Conservation (phyloP, 345 rosid genomes). For the Pseudoturritis turrita region DNA sequence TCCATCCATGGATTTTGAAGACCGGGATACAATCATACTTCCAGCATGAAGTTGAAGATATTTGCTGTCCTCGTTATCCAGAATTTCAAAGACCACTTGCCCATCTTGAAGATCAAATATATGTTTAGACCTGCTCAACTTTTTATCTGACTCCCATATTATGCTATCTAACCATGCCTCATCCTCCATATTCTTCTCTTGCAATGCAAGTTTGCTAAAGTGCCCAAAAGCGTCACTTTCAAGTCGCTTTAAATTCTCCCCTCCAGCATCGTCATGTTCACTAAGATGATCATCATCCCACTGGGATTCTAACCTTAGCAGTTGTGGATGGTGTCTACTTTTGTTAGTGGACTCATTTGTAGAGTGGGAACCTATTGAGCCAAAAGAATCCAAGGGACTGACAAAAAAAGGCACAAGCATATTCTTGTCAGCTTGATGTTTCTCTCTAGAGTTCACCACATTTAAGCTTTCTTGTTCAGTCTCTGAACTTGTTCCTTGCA, state of each 20-base stretch:
- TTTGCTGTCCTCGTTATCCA: conserved; percentile 59
- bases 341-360: conserved; percentile 24
- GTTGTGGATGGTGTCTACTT: conserved; percentile 72
- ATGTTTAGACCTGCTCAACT: conserved; percentile 55
- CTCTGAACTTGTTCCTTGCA: conserved; percentile 36
- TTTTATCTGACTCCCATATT: conserved; percentile 64
- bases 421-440: conserved; percentile 36
- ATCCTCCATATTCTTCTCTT: conserved; percentile 55
- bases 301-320: conserved; percentile 71
- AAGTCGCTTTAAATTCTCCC: conserved; percentile 33
- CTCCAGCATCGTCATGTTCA: conserved; percentile 33
- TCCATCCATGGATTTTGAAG: conserved; percentile 40
- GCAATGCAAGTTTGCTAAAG: conserved; percentile 45
- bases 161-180: conserved; percentile 83
- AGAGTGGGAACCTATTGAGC: conserved; percentile 33
- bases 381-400: conserved; percentile 52
- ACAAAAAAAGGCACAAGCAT: conserved; percentile 31
- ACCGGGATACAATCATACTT: conserved; percentile 72
- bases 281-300: conserved; percentile 24
- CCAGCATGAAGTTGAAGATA: conserved; percentile 79
- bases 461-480: conserved; percentile 29
- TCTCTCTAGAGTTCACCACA: conserved; percentile 21
- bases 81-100: conserved; percentile 87
- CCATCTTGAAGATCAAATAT: conserved; percentile 91
- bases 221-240: conserved; percentile 42